phyloP scores from a whole-genome alignment of 306 rosid genomes.

The Glycine soja region DNA sequence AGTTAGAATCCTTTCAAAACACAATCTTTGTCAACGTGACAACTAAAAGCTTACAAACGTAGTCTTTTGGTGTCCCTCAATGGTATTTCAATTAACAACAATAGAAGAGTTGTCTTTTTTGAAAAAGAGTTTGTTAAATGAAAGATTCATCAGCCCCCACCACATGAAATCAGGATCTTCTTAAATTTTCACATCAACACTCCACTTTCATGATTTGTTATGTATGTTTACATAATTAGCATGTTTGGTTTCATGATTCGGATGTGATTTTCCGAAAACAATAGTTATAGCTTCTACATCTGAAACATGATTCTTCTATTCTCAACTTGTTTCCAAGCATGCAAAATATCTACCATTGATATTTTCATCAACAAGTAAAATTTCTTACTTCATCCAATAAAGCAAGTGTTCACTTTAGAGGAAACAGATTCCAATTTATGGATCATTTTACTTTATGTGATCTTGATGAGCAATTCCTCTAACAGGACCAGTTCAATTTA shows the following conservation, averaged over 20 bases:
- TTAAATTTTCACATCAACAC: constrained; percentile 28
- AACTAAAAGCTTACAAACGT: constrained; percentile 1
- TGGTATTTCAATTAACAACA: neutral
- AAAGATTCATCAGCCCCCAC: constrained; percentile 30
- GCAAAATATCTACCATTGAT: neutral
- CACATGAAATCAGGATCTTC: constrained; percentile 23
- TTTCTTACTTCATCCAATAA: neutral
- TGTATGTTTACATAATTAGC: neutral
- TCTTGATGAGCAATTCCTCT: constrained; percentile 28
- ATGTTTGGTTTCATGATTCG: too few relatives aligned
- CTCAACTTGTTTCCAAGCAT: too few relatives aligned
- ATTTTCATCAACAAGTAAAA: neutral
- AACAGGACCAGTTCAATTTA: neutral
- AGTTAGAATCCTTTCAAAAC: neutral
- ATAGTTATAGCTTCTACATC: too few relatives aligned
- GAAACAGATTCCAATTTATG: constrained; percentile 8
- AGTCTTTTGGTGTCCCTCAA: neutral
- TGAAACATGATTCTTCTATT: too few relatives aligned
- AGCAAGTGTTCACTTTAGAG: neutral
- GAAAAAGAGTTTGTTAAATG: neutral
- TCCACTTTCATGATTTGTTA: constrained; percentile 4
- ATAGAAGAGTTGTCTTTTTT: neutral
- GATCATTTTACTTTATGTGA: neutral
- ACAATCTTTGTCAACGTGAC: neutral
- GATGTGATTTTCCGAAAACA: too few relatives aligned